Evolutionary conservation across 1,284 basidiomycete genomes (phyloP).

Genomic region (Malassezia obtusa): DNA sequence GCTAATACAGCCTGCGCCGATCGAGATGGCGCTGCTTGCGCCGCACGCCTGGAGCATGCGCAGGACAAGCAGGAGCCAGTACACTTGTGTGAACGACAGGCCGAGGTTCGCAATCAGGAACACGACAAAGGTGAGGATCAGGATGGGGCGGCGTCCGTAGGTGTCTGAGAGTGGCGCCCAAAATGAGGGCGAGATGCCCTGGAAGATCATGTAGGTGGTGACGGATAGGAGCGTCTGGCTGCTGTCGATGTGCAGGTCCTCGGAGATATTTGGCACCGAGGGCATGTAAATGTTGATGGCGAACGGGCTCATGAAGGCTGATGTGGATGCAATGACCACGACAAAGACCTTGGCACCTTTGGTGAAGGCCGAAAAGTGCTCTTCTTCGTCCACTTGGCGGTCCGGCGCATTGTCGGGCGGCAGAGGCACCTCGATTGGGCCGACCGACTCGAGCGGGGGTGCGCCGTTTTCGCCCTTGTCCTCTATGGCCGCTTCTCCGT

Average conservation of each 20-base stretch:
- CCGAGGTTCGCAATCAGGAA: conserved; percentile 52
- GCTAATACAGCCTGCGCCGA: conserved; percentile 22
- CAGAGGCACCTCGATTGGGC: background rate
- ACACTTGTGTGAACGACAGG: conserved; percentile 56
- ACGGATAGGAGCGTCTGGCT: conserved; percentile 68
- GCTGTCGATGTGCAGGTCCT: conserved; percentile 57
- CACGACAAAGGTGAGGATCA: conserved; percentile 55
- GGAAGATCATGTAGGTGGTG: conserved; percentile 64
- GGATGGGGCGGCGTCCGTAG: conserved; percentile 55
- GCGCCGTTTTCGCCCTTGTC: too few relatives aligned
- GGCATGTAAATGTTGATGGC: conserved; percentile 62
- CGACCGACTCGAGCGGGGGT: background rate
- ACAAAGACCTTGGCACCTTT: conserved; percentile 2
- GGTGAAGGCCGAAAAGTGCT: conserved; percentile 6
- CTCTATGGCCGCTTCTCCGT: too few relatives aligned
- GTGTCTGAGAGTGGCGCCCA: conserved; percentile 59
- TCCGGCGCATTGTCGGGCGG: background rate
- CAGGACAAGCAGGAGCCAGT: conserved; percentile 59
- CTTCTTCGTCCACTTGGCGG: background rate
- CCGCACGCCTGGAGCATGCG: conserved; percentile 44
- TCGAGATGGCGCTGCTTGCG: conserved; percentile 21
- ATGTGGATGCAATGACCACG: conserved; percentile 2
- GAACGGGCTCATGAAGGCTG: conserved; percentile 15
- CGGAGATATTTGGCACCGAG: conserved; percentile 60
- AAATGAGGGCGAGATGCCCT: conserved; percentile 52